Percentiles rank a stretch among this genome's conserved stretches.
Conservation (phyloP, 192 early-diverging fungal genomes). For the Podila epicladia region DNA sequence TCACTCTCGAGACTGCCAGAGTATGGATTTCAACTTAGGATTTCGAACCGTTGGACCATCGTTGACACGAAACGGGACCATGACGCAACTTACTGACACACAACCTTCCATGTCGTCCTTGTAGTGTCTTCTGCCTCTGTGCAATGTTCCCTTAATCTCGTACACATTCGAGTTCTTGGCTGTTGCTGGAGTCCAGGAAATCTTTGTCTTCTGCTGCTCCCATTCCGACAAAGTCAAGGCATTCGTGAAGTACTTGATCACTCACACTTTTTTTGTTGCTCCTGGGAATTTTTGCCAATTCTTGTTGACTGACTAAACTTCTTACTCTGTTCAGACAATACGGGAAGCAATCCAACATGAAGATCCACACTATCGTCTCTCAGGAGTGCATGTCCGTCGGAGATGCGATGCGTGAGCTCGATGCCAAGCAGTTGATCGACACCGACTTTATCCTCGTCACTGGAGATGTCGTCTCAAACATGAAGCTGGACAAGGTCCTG, state of each 20-base stretch:
- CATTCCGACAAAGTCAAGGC: slow-evolving; percentile 85
- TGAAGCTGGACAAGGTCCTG: slow-evolving; percentile 78
- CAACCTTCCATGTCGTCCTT: background rate
- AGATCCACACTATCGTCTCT: slow-evolving; percentile 76
- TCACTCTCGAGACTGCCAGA: slow-evolving; percentile 84
- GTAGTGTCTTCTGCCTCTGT: slow-evolving; percentile 92
- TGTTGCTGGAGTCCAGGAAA: slow-evolving; percentile 84
- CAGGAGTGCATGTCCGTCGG: slow-evolving; percentile 84
- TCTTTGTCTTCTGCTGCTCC: slow-evolving; percentile 85
- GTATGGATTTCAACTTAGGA: slow-evolving; percentile 41
- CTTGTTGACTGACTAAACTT: background rate
- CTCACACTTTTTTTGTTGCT: background rate
- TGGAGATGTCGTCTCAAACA: slow-evolving; percentile 92
- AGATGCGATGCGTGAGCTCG: slow-evolving; percentile 92
- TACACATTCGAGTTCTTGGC: slow-evolving; percentile 96
- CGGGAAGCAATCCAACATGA: slow-evolving; percentile 69
- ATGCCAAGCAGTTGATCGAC: slow-evolving; percentile 78
- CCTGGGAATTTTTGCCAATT: background rate
- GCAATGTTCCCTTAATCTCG: slow-evolving; percentile 96
- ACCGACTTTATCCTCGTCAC: slow-evolving; percentile 94
- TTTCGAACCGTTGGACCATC: too few relatives aligned
- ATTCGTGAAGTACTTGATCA: slow-evolving; percentile 76
- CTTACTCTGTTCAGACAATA: slow-evolving; percentile 68
- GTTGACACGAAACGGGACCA: background rate
- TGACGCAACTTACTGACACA: background rate